Evolutionary conservation across 805 yeast species (phyloP).

Genomic region (Barnettozyma sp.): DNA sequence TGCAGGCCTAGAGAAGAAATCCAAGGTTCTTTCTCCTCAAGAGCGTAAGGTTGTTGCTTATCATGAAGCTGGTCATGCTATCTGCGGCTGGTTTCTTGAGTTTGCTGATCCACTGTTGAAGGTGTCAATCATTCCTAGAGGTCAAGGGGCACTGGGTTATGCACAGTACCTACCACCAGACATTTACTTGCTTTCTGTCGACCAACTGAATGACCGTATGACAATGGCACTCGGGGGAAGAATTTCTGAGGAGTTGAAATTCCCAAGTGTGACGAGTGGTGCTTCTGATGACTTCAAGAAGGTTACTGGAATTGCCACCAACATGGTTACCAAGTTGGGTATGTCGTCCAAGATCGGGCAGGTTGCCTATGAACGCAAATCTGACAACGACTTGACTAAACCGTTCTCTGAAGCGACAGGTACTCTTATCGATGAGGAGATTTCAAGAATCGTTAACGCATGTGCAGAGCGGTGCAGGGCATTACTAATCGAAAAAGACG

Average conservation of each 20-base stretch:
- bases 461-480: conserved; percentile 65
- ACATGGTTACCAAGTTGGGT: conserved; percentile 89
- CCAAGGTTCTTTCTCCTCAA: conserved; percentile 68
- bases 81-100: conserved; percentile 87
- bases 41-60: conserved; percentile 85
- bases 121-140: conserved; percentile 92
- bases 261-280: conserved; percentile 89
- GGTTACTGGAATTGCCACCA: conserved; percentile 87
- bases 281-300: conserved; percentile 96
- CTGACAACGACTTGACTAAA: conserved; percentile 64
- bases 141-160: conserved; percentile 92
- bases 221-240: conserved; percentile 97
- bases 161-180: conserved; percentile 96
- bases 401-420: conserved; percentile 90
- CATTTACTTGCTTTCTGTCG: conserved; percentile 65
- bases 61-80: conserved; percentile 96
- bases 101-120: conserved; percentile 87
- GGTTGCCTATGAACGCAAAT: conserved; percentile 58
- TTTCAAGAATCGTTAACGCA: conserved; percentile 67
- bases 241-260: conserved; percentile 91
- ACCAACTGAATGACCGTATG: conserved; percentile 84
- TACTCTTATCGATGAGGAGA: conserved; percentile 72
- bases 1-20: conserved; percentile 88
- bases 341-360: conserved; percentile 87
- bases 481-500: conserved; percentile 63